Evolutionary conservation across 805 yeast genomes (phyloP).

Genomic region (Millerozyma miso): DNA sequence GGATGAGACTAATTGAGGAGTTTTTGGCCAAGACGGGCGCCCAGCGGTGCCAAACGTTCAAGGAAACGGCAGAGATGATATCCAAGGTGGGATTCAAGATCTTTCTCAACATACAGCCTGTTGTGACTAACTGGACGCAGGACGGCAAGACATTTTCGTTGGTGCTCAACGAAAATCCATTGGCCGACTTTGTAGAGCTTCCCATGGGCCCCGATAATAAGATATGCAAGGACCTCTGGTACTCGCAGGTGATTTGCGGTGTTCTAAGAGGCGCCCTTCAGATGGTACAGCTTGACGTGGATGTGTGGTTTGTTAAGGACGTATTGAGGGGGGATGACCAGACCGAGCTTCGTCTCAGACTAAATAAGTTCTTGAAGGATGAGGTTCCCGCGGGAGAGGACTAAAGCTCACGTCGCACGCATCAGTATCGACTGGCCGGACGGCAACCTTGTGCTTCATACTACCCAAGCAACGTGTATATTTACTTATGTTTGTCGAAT

Average conservation of each 20-base stretch:
- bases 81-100: slow-evolving; percentile 86
- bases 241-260: slow-evolving; percentile 85
- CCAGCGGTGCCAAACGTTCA: slow-evolving; percentile 73
- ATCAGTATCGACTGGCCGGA: too few species aligned
- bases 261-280: slow-evolving; percentile 87
- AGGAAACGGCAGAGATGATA: slow-evolving; percentile 83
- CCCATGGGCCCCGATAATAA: slow-evolving; percentile 65
- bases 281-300: slow-evolving; percentile 93
- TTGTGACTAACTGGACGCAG: slow-evolving; percentile 66
- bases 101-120: slow-evolving; percentile 79
- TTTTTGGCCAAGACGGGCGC: slow-evolving; percentile 85
- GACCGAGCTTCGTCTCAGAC: slow-evolving; percentile 74
- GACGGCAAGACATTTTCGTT: slow-evolving; percentile 75
- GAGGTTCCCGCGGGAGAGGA: slow-evolving; percentile 98
- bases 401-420: too few species aligned
- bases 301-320: slow-evolving; percentile 75
- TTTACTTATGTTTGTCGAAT: background rate
- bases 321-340: slow-evolving; percentile 73
- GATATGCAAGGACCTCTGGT: slow-evolving; percentile 77
- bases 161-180: slow-evolving; percentile 77
- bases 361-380: slow-evolving; percentile 74
- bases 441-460: too few species aligned
- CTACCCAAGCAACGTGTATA: too few species aligned
- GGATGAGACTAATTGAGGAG: slow-evolving; percentile 86
- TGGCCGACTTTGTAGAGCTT: slow-evolving; percentile 91